Evolutionary conservation across 257 asterid species (phyloP).

Genomic region (Henckelia pumila): DNA sequence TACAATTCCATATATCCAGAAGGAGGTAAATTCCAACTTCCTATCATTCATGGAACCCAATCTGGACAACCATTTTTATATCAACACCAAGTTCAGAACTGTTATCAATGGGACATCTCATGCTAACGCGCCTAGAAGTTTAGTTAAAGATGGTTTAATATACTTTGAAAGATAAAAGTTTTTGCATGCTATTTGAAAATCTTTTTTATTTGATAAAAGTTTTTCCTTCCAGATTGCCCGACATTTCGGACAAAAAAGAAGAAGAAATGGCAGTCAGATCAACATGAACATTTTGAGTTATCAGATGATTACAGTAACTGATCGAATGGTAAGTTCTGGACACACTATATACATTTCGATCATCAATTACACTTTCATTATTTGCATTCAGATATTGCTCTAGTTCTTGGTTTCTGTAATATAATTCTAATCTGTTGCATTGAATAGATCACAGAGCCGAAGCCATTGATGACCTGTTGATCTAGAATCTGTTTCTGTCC

Average conservation of each 20-base stretch:
- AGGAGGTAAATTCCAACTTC: slow-evolving; percentile 57
- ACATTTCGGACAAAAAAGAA: slow-evolving; percentile 51
- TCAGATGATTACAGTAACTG: slow-evolving; percentile 47
- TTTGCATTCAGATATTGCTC: neutral
- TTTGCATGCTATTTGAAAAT: too few species aligned
- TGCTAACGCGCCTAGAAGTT: neutral
- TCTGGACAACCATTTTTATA: neutral
- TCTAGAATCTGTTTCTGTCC: slow-evolving; percentile 17
- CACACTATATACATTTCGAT: neutral
- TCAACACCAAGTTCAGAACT: slow-evolving; percentile 3
- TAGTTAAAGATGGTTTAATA: neutral
- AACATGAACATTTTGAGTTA: slow-evolving; percentile 53
- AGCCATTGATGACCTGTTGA: slow-evolving; percentile 24
- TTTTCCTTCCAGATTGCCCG: slow-evolving; percentile 50
- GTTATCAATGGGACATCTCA: neutral
- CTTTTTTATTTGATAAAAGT: too few species aligned
- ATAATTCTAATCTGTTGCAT: slow-evolving; percentile 4
- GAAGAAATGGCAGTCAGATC: slow-evolving; percentile 56
- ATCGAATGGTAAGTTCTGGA: slow-evolving; percentile 28
- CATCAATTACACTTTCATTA: neutral
- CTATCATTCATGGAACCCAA: slow-evolving; percentile 4
- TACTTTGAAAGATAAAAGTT: neutral
- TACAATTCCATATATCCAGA: slow-evolving; percentile 91
- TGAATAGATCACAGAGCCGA: slow-evolving; percentile 26
- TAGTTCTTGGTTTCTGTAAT: neutral